phyloP scores from a whole-genome alignment of 768 basidiomycete species.

The Panus rudis region DNA sequence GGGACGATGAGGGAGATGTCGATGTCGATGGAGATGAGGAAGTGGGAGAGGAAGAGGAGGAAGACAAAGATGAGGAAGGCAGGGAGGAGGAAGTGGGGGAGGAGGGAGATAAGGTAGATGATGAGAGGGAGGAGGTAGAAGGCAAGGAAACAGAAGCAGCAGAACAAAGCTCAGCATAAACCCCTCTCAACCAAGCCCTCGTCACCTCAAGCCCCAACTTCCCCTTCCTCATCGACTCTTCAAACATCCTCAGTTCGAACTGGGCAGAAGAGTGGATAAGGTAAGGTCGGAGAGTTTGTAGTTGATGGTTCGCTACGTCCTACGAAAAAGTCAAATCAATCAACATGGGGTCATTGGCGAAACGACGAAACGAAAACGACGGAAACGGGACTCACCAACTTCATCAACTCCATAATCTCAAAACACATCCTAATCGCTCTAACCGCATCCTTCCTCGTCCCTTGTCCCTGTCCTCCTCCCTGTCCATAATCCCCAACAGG shows the following conservation, averaged over 20 bases:
- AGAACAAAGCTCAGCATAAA: slow-evolving; percentile 3
- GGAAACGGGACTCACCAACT: slow-evolving; percentile 80
- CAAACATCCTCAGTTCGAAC: slow-evolving; percentile 76
- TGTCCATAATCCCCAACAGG: slow-evolving; percentile 32
- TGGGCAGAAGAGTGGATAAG: slow-evolving; percentile 72
- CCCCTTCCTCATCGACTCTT: slow-evolving; percentile 36
- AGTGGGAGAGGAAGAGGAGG: background rate
- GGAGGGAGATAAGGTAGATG: too few relatives aligned
- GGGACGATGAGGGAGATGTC: slow-evolving; percentile 21
- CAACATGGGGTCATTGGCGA: slow-evolving; percentile 1
- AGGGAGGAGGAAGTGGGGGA: too few relatives aligned
- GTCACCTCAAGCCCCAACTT: too few relatives aligned
- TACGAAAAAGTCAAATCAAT: slow-evolving; percentile 23
- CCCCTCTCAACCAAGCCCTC: slow-evolving; percentile 11
- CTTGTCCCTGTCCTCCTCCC: too few relatives aligned
- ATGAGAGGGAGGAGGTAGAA: background rate
- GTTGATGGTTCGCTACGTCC: slow-evolving; percentile 97
- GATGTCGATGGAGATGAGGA: background rate
- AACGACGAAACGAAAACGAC: slow-evolving; percentile 9
- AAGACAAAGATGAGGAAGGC: background rate
- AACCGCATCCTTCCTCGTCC: slow-evolving; percentile 57
- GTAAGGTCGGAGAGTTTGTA: slow-evolving; percentile 88
- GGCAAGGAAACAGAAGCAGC: too few relatives aligned
- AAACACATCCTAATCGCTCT: slow-evolving; percentile 75
- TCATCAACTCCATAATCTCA: slow-evolving; percentile 92